phyloP scores from a whole-genome alignment of 2,329 filamentous ascomycete species.

The Dothistroma pini region DNA sequence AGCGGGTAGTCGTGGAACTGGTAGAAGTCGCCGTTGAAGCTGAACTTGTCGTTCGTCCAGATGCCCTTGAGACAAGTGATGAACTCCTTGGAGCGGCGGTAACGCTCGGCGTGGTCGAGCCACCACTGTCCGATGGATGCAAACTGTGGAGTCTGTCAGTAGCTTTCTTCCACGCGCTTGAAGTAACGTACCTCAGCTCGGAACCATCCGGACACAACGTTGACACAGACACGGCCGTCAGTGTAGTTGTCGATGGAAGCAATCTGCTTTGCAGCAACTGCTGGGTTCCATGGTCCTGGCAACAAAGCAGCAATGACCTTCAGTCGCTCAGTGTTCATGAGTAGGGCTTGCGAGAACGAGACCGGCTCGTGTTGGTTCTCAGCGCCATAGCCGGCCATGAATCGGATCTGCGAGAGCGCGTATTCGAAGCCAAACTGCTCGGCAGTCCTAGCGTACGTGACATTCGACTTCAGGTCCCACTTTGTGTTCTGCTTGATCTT shows the following conservation, averaged over 20 bases:
- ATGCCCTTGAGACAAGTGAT: constrained; percentile 51
- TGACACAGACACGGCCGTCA: constrained; percentile 51
- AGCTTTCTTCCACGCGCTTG: not conserved
- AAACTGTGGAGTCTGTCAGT: constrained; percentile 35
- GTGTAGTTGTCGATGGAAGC: constrained; percentile 53
- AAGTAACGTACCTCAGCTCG: constrained; percentile 41
- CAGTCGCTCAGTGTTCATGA: constrained; percentile 47
- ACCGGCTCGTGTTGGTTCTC: constrained; percentile 53
- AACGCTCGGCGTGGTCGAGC: constrained; percentile 53
- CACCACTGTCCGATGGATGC: constrained; percentile 53
- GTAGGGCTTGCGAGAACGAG: constrained; percentile 50
- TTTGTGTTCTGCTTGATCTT: constrained; percentile 50
- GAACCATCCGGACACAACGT: constrained; percentile 54
- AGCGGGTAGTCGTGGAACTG: constrained; percentile 51
- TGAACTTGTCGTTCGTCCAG: constrained; percentile 51
- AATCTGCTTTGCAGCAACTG: constrained; percentile 52
- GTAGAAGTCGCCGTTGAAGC: constrained; percentile 51
- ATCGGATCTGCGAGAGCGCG: constrained; percentile 51
- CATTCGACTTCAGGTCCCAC: constrained; percentile 50
- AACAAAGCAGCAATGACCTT: constrained; percentile 53
- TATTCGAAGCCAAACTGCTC: constrained; percentile 51
- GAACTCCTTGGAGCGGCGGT: constrained; percentile 50
- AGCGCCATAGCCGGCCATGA: constrained; percentile 46
- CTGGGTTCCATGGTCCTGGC: constrained; percentile 51
- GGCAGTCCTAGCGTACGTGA: constrained; percentile 49